Base-by-base conservation (phyloP, 768 basidiomycete genomes). In the Hypholoma sublateritium region DNA sequence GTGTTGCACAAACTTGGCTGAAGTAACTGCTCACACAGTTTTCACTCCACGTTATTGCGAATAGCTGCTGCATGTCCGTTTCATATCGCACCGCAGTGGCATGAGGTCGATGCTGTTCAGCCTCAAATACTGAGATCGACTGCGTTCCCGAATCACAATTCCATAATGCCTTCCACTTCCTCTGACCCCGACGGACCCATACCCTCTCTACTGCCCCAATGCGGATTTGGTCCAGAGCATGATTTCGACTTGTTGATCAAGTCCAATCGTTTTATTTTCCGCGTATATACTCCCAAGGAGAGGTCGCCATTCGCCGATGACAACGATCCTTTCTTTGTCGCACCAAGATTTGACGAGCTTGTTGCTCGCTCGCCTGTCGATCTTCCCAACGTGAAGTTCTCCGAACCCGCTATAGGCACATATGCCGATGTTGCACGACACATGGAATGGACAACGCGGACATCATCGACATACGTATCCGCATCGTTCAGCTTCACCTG, bases 401-500 rank as follows among this genome's bases (percentile, higher is more conserved):
- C 60, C 28, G 69, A 70, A 64, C 67, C 69, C 1, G 28, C 70
- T 61, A 65, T 69, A n/a, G 65, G 73, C 52, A 79, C 81, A 1
- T 91, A 88, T 67, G 73, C 73, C 5, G 89, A 90, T 64, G 85
- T 87, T 46, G 81, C 77, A 50, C 77, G 73, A 59, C 86, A 91
- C 65, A 82, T 92, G 83, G 85, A 90, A 56, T 89, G 88, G 87
- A 87, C 86, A 19, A 88, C 85, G n/a, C 80, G 85, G 58, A 74
- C 83, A 4, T 77, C 81, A 17, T 92, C 90, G 0, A 77, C 83
- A 4, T 91, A 82, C 59, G 80, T 91, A 43, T 88, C 89, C 2
- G 80, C 88, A 2, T 90, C 89, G 5, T 91, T 91, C 68, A 91
- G 87, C 73, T 88, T 91, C 61, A 81, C 80, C 36, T 92, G 90